Conservation (phyloP, 2,329 filamentous ascomycete species). For the Ophioceras dolichostomum region DNA sequence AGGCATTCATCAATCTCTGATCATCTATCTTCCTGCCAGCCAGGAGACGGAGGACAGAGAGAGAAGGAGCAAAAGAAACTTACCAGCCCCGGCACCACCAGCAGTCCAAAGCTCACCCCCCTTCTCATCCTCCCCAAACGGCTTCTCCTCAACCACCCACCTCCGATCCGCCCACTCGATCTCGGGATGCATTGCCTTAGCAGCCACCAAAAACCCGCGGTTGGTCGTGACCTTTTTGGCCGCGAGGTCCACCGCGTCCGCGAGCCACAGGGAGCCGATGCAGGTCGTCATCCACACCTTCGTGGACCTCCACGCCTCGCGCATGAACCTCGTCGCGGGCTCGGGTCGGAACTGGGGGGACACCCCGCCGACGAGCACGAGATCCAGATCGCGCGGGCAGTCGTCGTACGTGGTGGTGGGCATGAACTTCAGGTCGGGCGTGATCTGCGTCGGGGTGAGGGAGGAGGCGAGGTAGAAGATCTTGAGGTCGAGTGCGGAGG, state of each 20-base stretch:
- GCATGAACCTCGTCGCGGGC: slow-evolving; percentile 20
- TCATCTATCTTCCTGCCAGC: not conserved
- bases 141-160: slow-evolving; percentile 24
- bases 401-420: slow-evolving; percentile 25
- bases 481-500: slow-evolving; percentile 15
- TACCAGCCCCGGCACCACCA: slow-evolving; percentile 20
- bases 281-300: slow-evolving; percentile 24
- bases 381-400: slow-evolving; percentile 26
- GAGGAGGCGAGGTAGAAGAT: slow-evolving; percentile 25
- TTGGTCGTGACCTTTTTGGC: slow-evolving; percentile 26
- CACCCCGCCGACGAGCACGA: slow-evolving; percentile 24
- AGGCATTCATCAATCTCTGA: not conserved
- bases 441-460: slow-evolving; percentile 17
- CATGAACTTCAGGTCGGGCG: slow-evolving; percentile 17
- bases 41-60: not conserved
- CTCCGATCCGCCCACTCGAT: slow-evolving; percentile 24
- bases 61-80: slow-evolving; percentile 3
- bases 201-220: slow-evolving; percentile 13
- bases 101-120: slow-evolving; percentile 23
- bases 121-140: slow-evolving; percentile 10
- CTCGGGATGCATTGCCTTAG: slow-evolving; percentile 16
- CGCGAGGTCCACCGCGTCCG: slow-evolving; percentile 19
- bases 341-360: slow-evolving; percentile 16
- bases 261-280: slow-evolving; percentile 24
- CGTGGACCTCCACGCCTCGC: slow-evolving; percentile 20